Base-by-base conservation (phyloP, 2,329 filamentous ascomycete genomes). In the Cercospora sesami region DNA sequence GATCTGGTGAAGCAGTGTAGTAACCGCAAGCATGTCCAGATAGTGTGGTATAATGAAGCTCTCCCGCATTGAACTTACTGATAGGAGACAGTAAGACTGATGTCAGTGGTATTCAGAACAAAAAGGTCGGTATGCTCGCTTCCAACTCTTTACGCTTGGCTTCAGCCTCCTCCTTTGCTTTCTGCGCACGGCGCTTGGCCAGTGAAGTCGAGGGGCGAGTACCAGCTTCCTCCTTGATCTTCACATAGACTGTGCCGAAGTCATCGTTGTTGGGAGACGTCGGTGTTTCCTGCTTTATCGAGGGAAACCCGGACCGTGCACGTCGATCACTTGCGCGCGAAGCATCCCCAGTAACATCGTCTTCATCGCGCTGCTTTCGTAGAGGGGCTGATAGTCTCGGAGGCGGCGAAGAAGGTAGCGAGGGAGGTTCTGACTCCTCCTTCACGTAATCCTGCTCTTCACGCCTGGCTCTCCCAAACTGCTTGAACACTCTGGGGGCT, bases 61-160 rank as follows among this genome's bases (percentile, higher is more conserved):
- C 48, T n/a, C 5, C 26, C 12, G 16, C 5, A 14, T 14, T 26
- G 7, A 23, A 8, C 14, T 26, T 30, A 8, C 14, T 16, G 16
- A 8, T 26, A 5, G 14, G 48, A 28, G 26, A 14, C 48, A 28
- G 23, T 6, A 28, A 26, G 12, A 8, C 14, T 26, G 1, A 26
- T 12, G 14, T 59, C 26, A 2, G 9, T 36, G 3, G 1, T 36
- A 30, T 55, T 77, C 67, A 83, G 64, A 82, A 77, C 28, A 83
- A 68, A 64, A 84, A 84, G 1, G 80, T 83, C 10, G 82, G 82
- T 65, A 84, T 81, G 64, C 75, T 74, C 21, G 74, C 73, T 28
- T 66, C 66, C 64, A 74, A 76, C 65, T 75, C 74, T 30, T 74
- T 71, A 12, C 73, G 72, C 30, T 70, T 60, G 23, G 73, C 73